Base-by-base conservation (phyloP, 2,329 filamentous ascomycete genomes). In the Aspergillus neotritici region DNA sequence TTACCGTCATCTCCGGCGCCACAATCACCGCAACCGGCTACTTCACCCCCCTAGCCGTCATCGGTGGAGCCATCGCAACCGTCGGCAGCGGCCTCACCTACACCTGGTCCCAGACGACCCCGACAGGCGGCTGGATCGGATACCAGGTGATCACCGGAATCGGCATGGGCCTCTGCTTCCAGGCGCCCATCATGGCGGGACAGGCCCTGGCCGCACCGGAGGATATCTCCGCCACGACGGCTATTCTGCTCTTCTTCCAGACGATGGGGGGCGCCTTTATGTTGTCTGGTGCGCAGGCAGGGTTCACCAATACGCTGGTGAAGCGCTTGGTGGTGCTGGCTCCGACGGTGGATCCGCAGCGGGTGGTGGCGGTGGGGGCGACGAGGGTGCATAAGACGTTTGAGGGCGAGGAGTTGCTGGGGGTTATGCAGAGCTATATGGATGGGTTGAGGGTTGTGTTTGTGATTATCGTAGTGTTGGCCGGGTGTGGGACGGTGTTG, bases 141-240 rank as follows among this genome's bases (percentile, higher is more conserved):
- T 67, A 60, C 40, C 63, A 66, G 37, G 49, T 65, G 12, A 33
- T 65, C 3, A 36, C 41, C 28, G 63, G 60, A 11, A 16, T 54
- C 14, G 60, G 55, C 14, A 31, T 49, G 15, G 63, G 61, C 10
- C 28, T 47, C 16, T 48, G 41, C 13, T 45, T 61, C 16, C 56
- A 58, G 21, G 43, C 57, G 12, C 57, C 61, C 16, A 47, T 56
- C 15, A 55, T 58, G 1, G 52, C 49, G 9, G 49, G 50, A 12
- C 59, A 61, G 37, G 47, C 52, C 9, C 42, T 50, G 5, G 53
- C 60, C 10, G 49, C 44, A 3, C 53, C 54, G 8, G 45, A 47
- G 2, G 60, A 66, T 43, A 49, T 66, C 12, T 50, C 53, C 4
- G 51, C 58, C 8, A 53, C 54, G 10, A 54, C 56, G 4, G 55